A percentile compares a stretch with the other conserved stretches of the same genome.
Conservation (phyloP, 345 rosid species). For the Linum usitatissimum region DNA sequence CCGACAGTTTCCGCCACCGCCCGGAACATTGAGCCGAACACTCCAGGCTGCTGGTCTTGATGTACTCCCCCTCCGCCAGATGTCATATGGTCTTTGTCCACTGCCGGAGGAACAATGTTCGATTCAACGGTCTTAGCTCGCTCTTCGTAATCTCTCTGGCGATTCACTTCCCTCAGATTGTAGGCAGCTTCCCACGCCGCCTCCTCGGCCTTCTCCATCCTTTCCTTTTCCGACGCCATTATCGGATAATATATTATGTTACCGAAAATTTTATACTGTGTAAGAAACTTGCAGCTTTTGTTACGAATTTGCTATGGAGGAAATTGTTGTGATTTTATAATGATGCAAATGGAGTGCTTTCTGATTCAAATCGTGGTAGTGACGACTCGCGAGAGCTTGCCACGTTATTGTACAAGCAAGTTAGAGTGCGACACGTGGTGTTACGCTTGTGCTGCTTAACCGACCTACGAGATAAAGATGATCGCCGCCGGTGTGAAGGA, state of each 20-base stretch:
- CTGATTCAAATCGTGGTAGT: too few species aligned
- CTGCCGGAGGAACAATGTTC: neutral
- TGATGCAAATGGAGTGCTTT: too few species aligned
- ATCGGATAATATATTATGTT: neutral
- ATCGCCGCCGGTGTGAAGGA: too few species aligned
- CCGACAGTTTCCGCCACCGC: neutral
- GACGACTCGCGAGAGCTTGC: too few species aligned
- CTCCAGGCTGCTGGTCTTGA: neutral
- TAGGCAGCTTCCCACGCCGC: neutral
- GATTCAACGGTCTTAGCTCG: conserved; percentile 22
- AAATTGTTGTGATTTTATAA: too few species aligned
- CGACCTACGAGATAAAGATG: too few species aligned
- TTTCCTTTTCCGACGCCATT: neutral
- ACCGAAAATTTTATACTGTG: neutral
- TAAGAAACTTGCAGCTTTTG: too few species aligned
- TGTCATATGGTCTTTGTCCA: conserved; percentile 14
- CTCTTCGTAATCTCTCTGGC: conserved; percentile 11
- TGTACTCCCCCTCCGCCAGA: conserved; percentile 1
- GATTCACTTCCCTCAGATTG: neutral
- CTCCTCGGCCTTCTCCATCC: conserved; percentile 2
- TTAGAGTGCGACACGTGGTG: too few species aligned
- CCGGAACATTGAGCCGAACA: neutral
- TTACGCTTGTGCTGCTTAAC: too few species aligned
- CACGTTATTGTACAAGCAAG: too few species aligned
- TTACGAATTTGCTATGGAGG: too few species aligned